Evolutionary conservation across 2,329 filamentous ascomycete genomes (phyloP).

Genomic region (Aureobasidium sp.): DNA sequence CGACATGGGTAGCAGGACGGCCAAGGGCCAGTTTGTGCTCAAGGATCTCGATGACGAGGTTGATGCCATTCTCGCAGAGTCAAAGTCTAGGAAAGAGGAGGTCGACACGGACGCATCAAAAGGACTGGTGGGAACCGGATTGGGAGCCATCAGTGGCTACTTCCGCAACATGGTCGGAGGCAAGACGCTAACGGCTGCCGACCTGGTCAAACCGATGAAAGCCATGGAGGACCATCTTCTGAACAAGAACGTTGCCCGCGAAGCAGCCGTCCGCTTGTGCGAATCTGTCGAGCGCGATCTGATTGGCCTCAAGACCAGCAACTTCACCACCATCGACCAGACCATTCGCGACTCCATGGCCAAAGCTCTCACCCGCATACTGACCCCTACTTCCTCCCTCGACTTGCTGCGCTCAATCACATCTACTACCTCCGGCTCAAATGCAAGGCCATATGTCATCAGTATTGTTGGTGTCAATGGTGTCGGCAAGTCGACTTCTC

Average conservation of each 20-base stretch:
- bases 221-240: slow-evolving; percentile 93
- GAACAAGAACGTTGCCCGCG: slow-evolving; percentile 91
- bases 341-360: slow-evolving; percentile 84
- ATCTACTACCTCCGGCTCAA: slow-evolving; percentile 54
- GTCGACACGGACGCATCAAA: slow-evolving; percentile 39
- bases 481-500: slow-evolving; percentile 94
- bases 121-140: slow-evolving; percentile 68
- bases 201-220: slow-evolving; percentile 80
- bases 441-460: slow-evolving; percentile 86
- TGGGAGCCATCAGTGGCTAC: slow-evolving; percentile 76
- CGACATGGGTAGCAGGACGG: slow-evolving; percentile 76
- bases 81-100: slow-evolving; percentile 57
- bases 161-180: slow-evolving; percentile 94
- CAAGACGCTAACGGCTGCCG: slow-evolving; percentile 55
- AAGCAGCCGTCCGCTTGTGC: slow-evolving; percentile 85
- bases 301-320: slow-evolving; percentile 81
- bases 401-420: slow-evolving; percentile 93
- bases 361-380: slow-evolving; percentile 83
- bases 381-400: slow-evolving; percentile 89
- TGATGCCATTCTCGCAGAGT: slow-evolving; percentile 74
- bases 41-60: slow-evolving; percentile 93
- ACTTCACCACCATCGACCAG: slow-evolving; percentile 74
- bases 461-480: slow-evolving; percentile 98
- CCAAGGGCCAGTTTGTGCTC: slow-evolving; percentile 85
- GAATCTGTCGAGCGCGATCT: slow-evolving; percentile 86